These are phyloP conservation scores for Dianthus caryophyllus DNA, from an alignment of 148 eudicot species.

Conservation along the genomic window DNA sequence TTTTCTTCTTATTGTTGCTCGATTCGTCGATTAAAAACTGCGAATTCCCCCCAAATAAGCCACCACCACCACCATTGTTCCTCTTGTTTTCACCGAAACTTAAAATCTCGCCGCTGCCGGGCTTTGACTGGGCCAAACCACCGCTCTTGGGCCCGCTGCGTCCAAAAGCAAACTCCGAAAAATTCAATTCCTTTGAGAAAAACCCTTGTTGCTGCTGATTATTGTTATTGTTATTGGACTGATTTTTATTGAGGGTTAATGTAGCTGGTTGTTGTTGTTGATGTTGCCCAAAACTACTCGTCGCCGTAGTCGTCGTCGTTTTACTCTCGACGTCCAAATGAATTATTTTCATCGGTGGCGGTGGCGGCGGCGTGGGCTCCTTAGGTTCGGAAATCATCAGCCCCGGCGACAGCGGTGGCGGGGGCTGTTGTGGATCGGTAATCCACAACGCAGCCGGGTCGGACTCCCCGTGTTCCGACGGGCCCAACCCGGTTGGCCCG, in stretches of 20 bases:
- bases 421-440: constrained; percentile 42
- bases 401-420: constrained; percentile 28
- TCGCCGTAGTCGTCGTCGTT: constrained; percentile 22
- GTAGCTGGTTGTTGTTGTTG: background rate
- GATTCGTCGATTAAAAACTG: constrained; percentile 33
- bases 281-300: too few relatives aligned
- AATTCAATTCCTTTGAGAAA: constrained; percentile 52
- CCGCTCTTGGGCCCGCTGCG: constrained; percentile 32
- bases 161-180: constrained; percentile 45
- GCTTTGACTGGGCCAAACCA: constrained; percentile 36
- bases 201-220: constrained; percentile 25
- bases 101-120: constrained; percentile 64
- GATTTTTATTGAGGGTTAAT: background rate
- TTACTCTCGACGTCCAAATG: constrained; percentile 36
- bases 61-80: constrained; percentile 34
- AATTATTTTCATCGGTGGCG: constrained; percentile 16
- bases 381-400: constrained; percentile 32
- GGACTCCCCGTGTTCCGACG: constrained; percentile 23
- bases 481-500: background rate
- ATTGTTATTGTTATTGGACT: constrained; percentile 17
- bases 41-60: constrained; percentile 36
- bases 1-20: constrained; percentile 53
- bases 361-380: background rate
- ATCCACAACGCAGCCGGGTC: constrained; percentile 80
- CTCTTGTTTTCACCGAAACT: constrained; percentile 37